These are phyloP conservation scores for Neltuma alba DNA, from an alignment of 306 rosid genomes.

Conservation along the genomic window DNA sequence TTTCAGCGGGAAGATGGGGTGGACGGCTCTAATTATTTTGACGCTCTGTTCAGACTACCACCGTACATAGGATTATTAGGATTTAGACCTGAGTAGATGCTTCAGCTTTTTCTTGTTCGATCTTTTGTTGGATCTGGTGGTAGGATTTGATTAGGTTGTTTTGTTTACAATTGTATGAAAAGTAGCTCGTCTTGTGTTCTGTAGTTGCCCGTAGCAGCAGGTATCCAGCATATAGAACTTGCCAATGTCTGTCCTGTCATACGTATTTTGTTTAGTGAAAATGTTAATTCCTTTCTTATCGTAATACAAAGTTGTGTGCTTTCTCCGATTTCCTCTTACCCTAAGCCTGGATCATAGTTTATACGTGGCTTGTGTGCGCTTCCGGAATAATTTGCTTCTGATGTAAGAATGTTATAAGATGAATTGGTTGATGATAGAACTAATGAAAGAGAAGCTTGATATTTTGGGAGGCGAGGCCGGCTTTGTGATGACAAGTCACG, in stretches of 20 bases:
- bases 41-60: slow-evolving; percentile 21
- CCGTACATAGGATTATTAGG: background rate
- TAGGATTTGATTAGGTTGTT: background rate
- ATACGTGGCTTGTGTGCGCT: background rate
- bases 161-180: background rate
- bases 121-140: background rate
- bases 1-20: slow-evolving; percentile 50
- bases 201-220: background rate
- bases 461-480: background rate
- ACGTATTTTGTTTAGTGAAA: slow-evolving; percentile 3
- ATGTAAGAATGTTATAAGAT: background rate
- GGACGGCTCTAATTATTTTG: slow-evolving; percentile 22
- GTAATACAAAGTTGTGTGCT: background rate
- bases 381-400: background rate
- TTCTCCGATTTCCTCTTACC: background rate
- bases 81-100: background rate
- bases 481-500: background rate
- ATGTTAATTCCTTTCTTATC: background rate
- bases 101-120: background rate
- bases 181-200: background rate
- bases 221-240: background rate
- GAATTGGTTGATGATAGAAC: background rate
- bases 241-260: accelerated
- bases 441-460: background rate
- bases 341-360: background rate